phyloP scores from a whole-genome alignment of 2,329 filamentous ascomycete species.

The Aspergillus sp. region DNA sequence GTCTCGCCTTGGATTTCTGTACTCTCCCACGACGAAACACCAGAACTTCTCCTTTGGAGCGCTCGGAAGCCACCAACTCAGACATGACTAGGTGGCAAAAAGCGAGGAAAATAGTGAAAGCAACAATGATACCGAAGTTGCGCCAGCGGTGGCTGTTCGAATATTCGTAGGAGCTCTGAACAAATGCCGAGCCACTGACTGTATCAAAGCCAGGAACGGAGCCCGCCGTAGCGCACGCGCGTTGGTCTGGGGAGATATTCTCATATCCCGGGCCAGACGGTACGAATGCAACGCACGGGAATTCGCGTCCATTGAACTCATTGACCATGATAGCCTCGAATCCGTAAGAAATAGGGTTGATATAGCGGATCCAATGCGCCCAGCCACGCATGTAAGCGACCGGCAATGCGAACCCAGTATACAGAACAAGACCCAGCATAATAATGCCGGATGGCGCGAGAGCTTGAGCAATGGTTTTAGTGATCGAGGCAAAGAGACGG shows the following conservation, averaged over 20 bases:
- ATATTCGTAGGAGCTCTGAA: constrained; percentile 57
- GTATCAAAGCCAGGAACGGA: constrained; percentile 51
- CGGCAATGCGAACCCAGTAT: constrained; percentile 43
- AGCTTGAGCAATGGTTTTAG: constrained; percentile 60
- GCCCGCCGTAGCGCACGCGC: constrained; percentile 59
- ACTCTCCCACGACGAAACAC: constrained; percentile 62
- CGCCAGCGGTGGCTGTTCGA: constrained; percentile 59
- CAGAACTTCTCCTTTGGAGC: constrained; percentile 72
- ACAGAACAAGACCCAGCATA: constrained; percentile 40
- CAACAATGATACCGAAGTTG: constrained; percentile 68
- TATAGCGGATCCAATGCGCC: constrained; percentile 76
- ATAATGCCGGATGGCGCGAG: constrained; percentile 53
- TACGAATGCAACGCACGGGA: constrained; percentile 47
- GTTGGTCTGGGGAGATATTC: constrained; percentile 30
- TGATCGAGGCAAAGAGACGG: constrained; percentile 71
- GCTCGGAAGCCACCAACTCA: constrained; percentile 55
- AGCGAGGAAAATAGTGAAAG: constrained; percentile 60
- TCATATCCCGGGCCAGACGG: constrained; percentile 44
- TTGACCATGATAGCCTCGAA: constrained; percentile 80
- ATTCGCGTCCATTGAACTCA: constrained; percentile 69
- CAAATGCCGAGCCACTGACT: constrained; percentile 60
- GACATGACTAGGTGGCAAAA: constrained; percentile 52
- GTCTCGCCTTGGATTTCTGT: constrained; percentile 3
- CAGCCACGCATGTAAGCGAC: constrained; percentile 66
- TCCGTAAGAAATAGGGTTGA: constrained; percentile 73